Base-by-base conservation (phyloP, 2,329 filamentous ascomycete genomes). In the Aspergillus sp. region DNA sequence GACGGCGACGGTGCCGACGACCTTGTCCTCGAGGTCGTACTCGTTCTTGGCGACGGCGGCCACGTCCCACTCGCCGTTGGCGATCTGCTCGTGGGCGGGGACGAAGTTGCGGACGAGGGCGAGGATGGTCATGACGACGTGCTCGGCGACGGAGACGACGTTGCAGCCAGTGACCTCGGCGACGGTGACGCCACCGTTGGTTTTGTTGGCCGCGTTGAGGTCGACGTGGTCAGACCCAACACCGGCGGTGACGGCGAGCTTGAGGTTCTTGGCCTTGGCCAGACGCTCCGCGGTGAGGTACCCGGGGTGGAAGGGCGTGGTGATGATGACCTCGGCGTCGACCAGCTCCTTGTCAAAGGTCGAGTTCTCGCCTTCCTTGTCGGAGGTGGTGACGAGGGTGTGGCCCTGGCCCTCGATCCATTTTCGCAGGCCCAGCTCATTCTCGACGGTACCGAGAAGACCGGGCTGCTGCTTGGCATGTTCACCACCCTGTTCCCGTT, bases 41-140 rank as follows among this genome's bases (percentile, higher is more conserved):
- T 97, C 91, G 75, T 95, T 90, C 85, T 97, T 97, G 68, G 93
- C 93, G 28, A 90, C 91, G 46, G 80, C 90, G 51, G 93, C 93
- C 44, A 98, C 93, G 67, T 98, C 79, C 93, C 93, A 98, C 52
- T 95, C 87, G 55, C 93, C 93, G 49, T 75, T 73, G 71, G 83
- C 79, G 65, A 98, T 86, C 79, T 88, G 83, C 78, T 97, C 90
- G 76, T 97, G 93, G 45, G 93, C 90, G 57, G 93, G 93, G 45
- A 95, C 89, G 66, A 96, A 98, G 85, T 98, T 98, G 76, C 93
- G 90, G 70, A 97, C 85, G 45, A 98, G 85, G 56, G 84, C 73
- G 44, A 98, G 86, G 73, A 97, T 97, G 70, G 93, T 98, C 93
- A 98, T 97, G 75, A 98, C 74, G 61, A 98, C 93, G 76, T 98